Evolutionary conservation across 2,329 filamentous ascomycete species (phyloP).

Genomic region (Emmonsiellopsis sp.): DNA sequence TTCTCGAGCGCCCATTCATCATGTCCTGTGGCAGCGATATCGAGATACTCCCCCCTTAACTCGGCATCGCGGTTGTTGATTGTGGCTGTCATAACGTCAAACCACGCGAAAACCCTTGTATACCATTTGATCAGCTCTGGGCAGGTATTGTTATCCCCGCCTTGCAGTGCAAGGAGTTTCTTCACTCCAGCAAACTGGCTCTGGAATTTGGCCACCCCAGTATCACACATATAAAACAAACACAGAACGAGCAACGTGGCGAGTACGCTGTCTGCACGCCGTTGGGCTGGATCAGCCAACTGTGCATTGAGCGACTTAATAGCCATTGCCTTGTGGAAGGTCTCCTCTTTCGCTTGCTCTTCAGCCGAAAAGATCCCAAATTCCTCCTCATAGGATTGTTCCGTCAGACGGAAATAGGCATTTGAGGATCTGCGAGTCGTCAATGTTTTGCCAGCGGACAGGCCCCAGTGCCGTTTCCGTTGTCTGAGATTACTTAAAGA

Average conservation of each 20-base stretch:
- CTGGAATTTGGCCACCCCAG: constrained; percentile 84
- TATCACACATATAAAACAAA: constrained; percentile 89
- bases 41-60: constrained; percentile 54
- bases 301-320: constrained; percentile 77
- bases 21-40: constrained; percentile 54
- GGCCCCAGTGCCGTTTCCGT: constrained; percentile 51
- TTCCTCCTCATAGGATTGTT: constrained; percentile 26
- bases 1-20: constrained; percentile 73
- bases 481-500: constrained; percentile 85
- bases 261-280: constrained; percentile 76
- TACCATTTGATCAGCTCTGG: constrained; percentile 71
- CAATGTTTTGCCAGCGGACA: constrained; percentile 44
- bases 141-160: constrained; percentile 49
- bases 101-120: constrained; percentile 86
- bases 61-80: constrained; percentile 88
- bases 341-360: constrained; percentile 64
- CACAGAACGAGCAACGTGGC: constrained; percentile 82
- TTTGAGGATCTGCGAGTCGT: constrained; percentile 42
- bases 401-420: constrained; percentile 36
- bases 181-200: constrained; percentile 89
- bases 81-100: constrained; percentile 83
- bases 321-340: constrained; percentile 74
- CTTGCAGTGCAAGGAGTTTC: constrained; percentile 73
- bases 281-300: constrained; percentile 64
- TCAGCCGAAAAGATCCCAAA: constrained; percentile 39